Base-by-base conservation (phyloP, 23 red algal genomes). In the Gracilaria gracilis region DNA sequence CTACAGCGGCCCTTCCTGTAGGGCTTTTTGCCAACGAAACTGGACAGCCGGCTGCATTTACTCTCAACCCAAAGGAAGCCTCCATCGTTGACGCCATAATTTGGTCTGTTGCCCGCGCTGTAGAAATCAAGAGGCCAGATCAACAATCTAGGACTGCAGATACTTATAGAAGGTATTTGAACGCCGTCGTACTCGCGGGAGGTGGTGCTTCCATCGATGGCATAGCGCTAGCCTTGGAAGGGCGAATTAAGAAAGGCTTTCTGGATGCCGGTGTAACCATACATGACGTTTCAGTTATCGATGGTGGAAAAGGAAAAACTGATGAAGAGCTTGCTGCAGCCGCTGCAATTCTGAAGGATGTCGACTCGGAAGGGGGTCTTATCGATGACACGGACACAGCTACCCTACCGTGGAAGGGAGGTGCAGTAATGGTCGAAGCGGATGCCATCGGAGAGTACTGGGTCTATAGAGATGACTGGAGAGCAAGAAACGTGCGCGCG, bases 401-500 rank as follows among this genome's bases (percentile, higher is more conserved):
- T 0, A 84, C 75, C 65, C 32, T 94, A 33, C 83, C 92, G 27
- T 94, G 92, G 92, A 94, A 94, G 39, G 92, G 92, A 21, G 92
- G 92, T 0, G 75, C 92, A 29, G 92, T 94, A 14, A 88, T 94
- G 75, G 83, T 88, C 49, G 92, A 87, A 73, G 92, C 84, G n/a
- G 83, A 94, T 37, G 77, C 83, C 14, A 75, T 88, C 3, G 62
- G 48, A 79, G 82, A 94, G 17, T 82, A 75, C 51, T 88, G 92
- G 92, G 74, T 94, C 32, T 81, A 88, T 29, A 67, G 83, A 58
- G 75, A 94, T 34, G 92, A 94, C 28, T 94, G 92, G 92, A 42
- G 87, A 57, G 69, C 79, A 44, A 66, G 92, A 73, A 79, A 87
- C 36, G 92, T 87, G 16, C 81, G 92, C 20, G 84, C 83, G 50